Conservation (phyloP, 78 protist species). For the Cyanophora paradoxa region DNA sequence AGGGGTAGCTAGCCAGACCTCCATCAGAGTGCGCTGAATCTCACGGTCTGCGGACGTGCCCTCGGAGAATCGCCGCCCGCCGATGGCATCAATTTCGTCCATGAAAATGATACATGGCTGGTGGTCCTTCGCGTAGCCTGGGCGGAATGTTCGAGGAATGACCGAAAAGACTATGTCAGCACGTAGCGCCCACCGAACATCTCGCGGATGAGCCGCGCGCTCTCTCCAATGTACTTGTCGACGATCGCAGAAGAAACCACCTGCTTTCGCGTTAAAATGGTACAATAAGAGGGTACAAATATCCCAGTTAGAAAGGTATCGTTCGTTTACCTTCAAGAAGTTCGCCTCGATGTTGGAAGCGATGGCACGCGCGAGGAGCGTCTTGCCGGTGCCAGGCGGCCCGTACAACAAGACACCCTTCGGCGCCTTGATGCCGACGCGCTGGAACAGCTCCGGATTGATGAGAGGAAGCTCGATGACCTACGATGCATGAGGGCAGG, state of each 20-base stretch:
- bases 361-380: conserved; percentile 97
- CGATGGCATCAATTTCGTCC: conserved; percentile 99
- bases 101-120: conserved; percentile 99
- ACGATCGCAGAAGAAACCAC: conserved; percentile 97
- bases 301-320: not conserved
- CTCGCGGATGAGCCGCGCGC: conserved; percentile 97
- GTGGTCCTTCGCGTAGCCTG: conserved; percentile 87
- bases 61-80: conserved; percentile 92
- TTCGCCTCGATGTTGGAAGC: conserved; percentile 89
- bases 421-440: conserved; percentile 98
- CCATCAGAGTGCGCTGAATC: conserved; percentile 98
- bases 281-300: not conserved
- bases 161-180: not conserved
- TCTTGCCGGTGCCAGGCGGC: conserved; percentile 89
- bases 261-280: too few species aligned
- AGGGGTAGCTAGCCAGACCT: conserved; percentile 35
- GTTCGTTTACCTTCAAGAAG: conserved; percentile 74
- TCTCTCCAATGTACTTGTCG: conserved; percentile 99
- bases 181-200: conserved; percentile 85
- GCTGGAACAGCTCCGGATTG: conserved; percentile 95
- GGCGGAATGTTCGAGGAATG: too few species aligned
- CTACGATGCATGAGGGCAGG: not conserved
- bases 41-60: conserved; percentile 97
- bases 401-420: conserved; percentile 97
- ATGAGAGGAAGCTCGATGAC: conserved; percentile 97